Conservation (phyloP, 306 rosid genomes). For the Pterocarpus macrocarpus region DNA sequence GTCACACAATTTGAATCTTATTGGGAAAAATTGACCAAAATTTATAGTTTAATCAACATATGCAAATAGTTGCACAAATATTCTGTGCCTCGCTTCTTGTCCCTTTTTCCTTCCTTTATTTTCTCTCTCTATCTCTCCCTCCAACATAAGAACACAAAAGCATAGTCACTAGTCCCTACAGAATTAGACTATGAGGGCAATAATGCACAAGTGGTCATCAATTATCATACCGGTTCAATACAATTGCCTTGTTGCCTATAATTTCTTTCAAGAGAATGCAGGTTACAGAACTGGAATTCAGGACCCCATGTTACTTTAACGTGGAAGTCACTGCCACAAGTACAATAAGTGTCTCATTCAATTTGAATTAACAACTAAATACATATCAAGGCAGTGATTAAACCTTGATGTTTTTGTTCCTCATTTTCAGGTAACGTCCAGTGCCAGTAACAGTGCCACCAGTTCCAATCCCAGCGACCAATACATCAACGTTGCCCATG, state of each 20-base stretch:
- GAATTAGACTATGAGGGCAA: conserved; percentile 26
- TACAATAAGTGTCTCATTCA: conserved; percentile 35
- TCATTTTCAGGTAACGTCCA: conserved; percentile 81
- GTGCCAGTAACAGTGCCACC: conserved; percentile 96
- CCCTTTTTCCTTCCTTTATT: conserved; percentile 28
- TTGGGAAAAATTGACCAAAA: conserved; percentile 7
- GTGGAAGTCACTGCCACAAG: conserved; percentile 30
- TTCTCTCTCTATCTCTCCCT: not conserved
- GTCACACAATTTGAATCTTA: conserved; percentile 2
- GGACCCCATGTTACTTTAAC: conserved; percentile 6
- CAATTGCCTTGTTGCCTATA: not conserved
- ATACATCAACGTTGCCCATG: conserved; percentile 81
- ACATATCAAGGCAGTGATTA: conserved; percentile 34
- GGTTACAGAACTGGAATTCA: conserved; percentile 22
- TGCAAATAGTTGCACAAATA: conserved; percentile 22
- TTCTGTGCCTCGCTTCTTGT: not conserved
- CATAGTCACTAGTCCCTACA: conserved; percentile 10
- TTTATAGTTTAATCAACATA: conserved; percentile 34
- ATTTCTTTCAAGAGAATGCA: conserved; percentile 22
- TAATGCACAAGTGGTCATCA: conserved; percentile 16
- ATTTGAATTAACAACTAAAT: conserved; percentile 35
- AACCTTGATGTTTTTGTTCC: conserved; percentile 81
- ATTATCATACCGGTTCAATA: conserved; percentile 13
- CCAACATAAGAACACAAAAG: conserved; percentile 31
- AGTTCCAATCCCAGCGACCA: conserved; percentile 95